Evolutionary conservation across 768 basidiomycete genomes (phyloP), one percentile per base, ranked within the genome.

Genomic region (Xerocomus brunneocitrinus): DNA sequence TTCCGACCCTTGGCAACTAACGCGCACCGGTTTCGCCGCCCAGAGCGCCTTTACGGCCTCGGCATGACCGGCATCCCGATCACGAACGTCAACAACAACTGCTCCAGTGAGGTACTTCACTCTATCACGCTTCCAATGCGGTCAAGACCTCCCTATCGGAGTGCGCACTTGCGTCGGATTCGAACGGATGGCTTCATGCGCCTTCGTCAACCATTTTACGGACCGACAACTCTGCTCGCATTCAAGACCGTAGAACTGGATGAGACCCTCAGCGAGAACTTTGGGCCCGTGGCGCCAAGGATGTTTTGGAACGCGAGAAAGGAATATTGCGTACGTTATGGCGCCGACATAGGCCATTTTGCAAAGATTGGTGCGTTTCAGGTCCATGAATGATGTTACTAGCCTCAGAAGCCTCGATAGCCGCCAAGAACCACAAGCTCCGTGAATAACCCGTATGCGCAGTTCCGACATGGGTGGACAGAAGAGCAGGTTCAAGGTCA

Each of bases 41-140:
- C 65, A 92, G 82, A 76, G 87, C n/a, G 80, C 87, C 6, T 92
- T 28, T 91, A 91, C 70, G 82, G 80, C 64, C 81, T 92, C 32
- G 89, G 90, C 16, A 76, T 91, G 66, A 91, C 89, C 0, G 76
- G 80, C 43, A 91, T 93, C 53, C 88, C 89, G 1, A 85, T 92
- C 60, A 78, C 85, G 49, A 93, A 91, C 19, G 19, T 19, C 19
- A 19, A 19, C 19, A 19, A 19, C 19, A 19, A 19, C 19, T 19
- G 19, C 60, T 31, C 30, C 30, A 31, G 5, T 31, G 63, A 19
- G 19, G 19, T 19, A 19, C 19, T 19, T 19, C 19, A 19, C 19
- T 19, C 19, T 19, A 19, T 19, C 19, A 19, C 19, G 19, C 19
- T 19, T 19, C 19, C 19, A 19, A 19, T 19, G 19, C 19, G 19